A percentile compares a stretch with the other conserved stretches of the same genome.
These are phyloP conservation scores for Blastosporella zonata DNA, from an alignment of 1,284 basidiomycete species.

Conservation along the genomic window DNA sequence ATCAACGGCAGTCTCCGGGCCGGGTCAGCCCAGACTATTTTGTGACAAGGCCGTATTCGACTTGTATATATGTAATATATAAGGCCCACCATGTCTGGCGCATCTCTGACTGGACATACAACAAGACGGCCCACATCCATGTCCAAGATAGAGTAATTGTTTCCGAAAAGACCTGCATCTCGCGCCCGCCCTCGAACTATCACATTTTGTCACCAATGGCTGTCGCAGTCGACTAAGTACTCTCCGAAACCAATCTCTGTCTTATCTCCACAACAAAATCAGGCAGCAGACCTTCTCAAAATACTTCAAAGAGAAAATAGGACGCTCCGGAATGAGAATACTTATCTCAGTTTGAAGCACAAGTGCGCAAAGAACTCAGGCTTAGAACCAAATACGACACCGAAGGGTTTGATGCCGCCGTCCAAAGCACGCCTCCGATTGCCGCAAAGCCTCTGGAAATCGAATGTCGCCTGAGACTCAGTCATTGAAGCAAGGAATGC, in stretches of 20 bases:
- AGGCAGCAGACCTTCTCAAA: constrained; percentile 17
- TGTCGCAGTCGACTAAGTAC: neutral
- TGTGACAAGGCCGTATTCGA: neutral
- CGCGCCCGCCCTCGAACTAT: constrained; percentile 1
- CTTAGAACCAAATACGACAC: constrained; percentile 27
- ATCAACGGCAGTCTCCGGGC: constrained; percentile 15
- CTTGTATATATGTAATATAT: constrained; percentile 16
- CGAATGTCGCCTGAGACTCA: constrained; percentile 11
- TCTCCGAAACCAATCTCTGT: neutral
- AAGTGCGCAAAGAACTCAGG: constrained; percentile 21
- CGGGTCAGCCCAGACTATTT: neutral
- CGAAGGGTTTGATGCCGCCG: constrained; percentile 23
- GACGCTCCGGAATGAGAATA: constrained; percentile 22
- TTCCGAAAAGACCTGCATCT: neutral
- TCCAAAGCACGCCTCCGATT: constrained; percentile 10
- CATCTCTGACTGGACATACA: neutral
- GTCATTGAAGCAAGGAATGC: too few species aligned
- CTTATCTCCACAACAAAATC: neutral
- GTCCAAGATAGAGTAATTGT: constrained; percentile 8
- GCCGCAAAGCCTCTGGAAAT: constrained; percentile 16
- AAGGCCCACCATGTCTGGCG: constrained; percentile 21
- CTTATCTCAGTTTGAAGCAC: constrained; percentile 15
- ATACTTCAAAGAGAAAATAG: constrained; percentile 27
- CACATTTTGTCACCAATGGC: neutral
- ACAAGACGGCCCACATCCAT: constrained; percentile 13